Conservation (phyloP, 2,329 filamentous ascomycete genomes). For the Xylaria sp. region DNA sequence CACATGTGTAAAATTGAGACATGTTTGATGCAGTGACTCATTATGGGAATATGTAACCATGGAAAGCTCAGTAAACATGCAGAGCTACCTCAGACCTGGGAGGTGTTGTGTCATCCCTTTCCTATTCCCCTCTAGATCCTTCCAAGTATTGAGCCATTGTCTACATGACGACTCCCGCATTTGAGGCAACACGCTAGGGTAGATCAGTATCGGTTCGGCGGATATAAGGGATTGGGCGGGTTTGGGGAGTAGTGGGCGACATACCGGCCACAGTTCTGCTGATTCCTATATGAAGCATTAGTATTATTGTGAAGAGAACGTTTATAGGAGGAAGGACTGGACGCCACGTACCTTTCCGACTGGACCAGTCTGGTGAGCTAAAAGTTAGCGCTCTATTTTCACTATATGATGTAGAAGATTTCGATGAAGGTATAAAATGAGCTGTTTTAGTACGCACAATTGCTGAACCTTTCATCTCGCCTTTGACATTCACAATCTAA, state of each 20-base stretch:
- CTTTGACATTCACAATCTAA: conserved; percentile 6
- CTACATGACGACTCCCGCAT: conserved; percentile 8
- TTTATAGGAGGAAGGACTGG: background rate
- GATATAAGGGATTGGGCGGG: too few species aligned
- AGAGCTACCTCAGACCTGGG: background rate
- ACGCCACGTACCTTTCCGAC: background rate
- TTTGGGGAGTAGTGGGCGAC: background rate
- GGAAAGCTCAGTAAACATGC: conserved; percentile 1
- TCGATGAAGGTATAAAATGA: background rate
- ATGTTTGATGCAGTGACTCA: background rate
- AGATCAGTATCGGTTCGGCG: background rate
- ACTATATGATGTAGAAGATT: background rate
- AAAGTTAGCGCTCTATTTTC: background rate
- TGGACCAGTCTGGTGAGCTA: background rate
- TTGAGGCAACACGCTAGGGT: conserved; percentile 1
- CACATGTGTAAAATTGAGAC: background rate
- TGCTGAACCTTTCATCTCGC: conserved; percentile 6
- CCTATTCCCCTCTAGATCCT: background rate
- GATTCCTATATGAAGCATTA: background rate
- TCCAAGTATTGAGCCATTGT: background rate
- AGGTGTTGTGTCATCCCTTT: background rate
- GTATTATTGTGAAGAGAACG: background rate
- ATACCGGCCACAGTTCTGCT: conserved; percentile 9
- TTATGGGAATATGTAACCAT: conserved; percentile 9
- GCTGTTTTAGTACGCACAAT: background rate